Conservation (phyloP, 768 basidiomycete genomes). For the Xerocomus potaroensis region DNA sequence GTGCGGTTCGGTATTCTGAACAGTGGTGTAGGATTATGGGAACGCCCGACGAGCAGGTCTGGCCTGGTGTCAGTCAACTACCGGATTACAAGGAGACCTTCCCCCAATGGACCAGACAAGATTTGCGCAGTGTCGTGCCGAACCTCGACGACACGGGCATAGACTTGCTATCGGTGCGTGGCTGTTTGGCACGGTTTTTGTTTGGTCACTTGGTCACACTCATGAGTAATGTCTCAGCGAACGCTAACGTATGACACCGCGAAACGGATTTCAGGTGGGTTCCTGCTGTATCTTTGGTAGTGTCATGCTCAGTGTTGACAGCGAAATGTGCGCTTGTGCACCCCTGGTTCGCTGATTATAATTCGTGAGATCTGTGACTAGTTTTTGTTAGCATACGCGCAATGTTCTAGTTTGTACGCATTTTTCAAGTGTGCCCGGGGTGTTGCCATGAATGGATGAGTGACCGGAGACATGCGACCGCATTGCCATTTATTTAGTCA, state of each 20-base stretch:
- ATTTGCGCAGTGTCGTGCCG: slow-evolving; percentile 61
- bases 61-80: slow-evolving; percentile 85
- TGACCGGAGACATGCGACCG: slow-evolving; percentile 21
- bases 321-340: slow-evolving; percentile 57
- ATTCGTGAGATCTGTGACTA: slow-evolving; percentile 20
- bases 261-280: slow-evolving; percentile 84
- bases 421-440: slow-evolving; percentile 9
- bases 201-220: background rate
- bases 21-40: slow-evolving; percentile 71
- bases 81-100: slow-evolving; percentile 97
- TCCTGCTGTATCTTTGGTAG: background rate
- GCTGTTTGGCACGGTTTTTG: background rate
- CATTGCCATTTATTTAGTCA: slow-evolving; percentile 31
- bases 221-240: slow-evolving; percentile 34
- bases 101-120: slow-evolving; percentile 87
- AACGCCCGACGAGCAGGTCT: slow-evolving; percentile 85
- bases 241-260: slow-evolving; percentile 86
- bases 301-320: slow-evolving; percentile 16
- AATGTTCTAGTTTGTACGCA: slow-evolving; percentile 24
- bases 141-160: slow-evolving; percentile 74
- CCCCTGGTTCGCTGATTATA: slow-evolving; percentile 51
- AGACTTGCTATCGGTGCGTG: slow-evolving; percentile 68
- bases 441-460: slow-evolving; percentile 24
- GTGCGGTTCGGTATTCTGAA: background rate
- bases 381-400: slow-evolving; percentile 20